Evolutionary conservation across 2,329 filamentous ascomycete genomes (phyloP).

Genomic region (Cordyceps tenuipes): DNA sequence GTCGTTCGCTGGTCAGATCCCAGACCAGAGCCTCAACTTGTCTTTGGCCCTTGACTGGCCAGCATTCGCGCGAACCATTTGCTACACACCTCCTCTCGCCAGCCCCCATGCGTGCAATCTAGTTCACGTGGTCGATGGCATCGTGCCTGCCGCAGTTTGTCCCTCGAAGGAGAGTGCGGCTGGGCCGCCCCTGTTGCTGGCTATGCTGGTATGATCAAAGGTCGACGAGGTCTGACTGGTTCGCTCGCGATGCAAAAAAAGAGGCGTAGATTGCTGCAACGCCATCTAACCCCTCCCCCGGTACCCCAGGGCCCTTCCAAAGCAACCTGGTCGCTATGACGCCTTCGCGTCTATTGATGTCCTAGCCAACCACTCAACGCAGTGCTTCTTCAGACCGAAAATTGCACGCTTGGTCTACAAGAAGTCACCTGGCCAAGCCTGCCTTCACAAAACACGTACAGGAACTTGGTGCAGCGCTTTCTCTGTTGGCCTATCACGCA

Average conservation of each 20-base stretch:
- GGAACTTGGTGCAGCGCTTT: neutral
- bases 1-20: neutral
- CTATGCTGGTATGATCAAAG: neutral
- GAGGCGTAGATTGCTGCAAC: neutral
- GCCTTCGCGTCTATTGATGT: neutral
- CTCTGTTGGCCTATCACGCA: neutral
- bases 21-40: neutral
- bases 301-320: neutral
- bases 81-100: neutral
- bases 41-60: constrained; percentile 1
- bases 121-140: constrained; percentile 2
- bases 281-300: neutral
- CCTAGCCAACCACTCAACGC: neutral
- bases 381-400: neutral
- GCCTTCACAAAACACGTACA: neutral
- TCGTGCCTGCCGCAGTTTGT: neutral
- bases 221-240: neutral
- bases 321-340: neutral
- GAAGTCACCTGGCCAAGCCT: neutral
- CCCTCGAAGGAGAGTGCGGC: neutral
- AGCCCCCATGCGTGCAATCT: neutral
- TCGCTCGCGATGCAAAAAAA: neutral
- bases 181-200: neutral
- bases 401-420: neutral
- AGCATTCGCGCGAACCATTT: neutral